Conservation (phyloP, 129 eudicot genomes). For the Solidago caesia region DNA sequence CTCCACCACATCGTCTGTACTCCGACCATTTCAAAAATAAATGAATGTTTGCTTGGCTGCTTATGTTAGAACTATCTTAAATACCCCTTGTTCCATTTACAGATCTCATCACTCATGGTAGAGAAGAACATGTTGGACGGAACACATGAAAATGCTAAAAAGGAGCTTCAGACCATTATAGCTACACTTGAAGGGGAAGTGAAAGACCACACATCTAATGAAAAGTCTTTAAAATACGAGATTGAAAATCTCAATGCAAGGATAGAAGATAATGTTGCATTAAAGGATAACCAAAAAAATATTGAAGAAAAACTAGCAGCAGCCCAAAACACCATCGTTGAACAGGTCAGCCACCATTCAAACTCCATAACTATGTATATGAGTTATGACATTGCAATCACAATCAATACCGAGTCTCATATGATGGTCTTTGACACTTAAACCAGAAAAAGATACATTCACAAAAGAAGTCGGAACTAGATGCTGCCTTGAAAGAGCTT, state of each 20-base stretch:
- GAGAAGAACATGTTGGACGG: constrained; percentile 65
- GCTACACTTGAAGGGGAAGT: constrained; percentile 68
- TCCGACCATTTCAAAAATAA: background rate
- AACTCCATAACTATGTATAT: constrained; percentile 15
- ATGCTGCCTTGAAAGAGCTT: constrained; percentile 65
- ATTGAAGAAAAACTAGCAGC: constrained; percentile 58
- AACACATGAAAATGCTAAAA: constrained; percentile 49
- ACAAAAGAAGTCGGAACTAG: constrained; percentile 53
- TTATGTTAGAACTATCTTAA: constrained; percentile 1
- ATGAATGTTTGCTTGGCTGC: background rate
- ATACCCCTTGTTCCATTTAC: constrained; percentile 11
- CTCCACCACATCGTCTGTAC: background rate
- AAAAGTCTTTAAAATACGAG: constrained; percentile 52
- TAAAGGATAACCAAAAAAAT: constrained; percentile 48
- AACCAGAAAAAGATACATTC: constrained; percentile 56
- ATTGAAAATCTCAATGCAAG: constrained; percentile 52
- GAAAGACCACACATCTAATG: constrained; percentile 56
- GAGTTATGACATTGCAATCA: constrained; percentile 8
- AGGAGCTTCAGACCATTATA: constrained; percentile 58
- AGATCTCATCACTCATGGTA: constrained; percentile 78
- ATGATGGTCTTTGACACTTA: background rate
- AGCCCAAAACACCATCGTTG: constrained; percentile 45
- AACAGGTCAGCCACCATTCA: constrained; percentile 47
- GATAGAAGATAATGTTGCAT: constrained; percentile 42
- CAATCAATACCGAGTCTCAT: constrained; percentile 1